These are phyloP conservation scores for Brachypodium distachyon DNA, from an alignment of 202 grass and related monocot genomes.

Conservation along the genomic window DNA sequence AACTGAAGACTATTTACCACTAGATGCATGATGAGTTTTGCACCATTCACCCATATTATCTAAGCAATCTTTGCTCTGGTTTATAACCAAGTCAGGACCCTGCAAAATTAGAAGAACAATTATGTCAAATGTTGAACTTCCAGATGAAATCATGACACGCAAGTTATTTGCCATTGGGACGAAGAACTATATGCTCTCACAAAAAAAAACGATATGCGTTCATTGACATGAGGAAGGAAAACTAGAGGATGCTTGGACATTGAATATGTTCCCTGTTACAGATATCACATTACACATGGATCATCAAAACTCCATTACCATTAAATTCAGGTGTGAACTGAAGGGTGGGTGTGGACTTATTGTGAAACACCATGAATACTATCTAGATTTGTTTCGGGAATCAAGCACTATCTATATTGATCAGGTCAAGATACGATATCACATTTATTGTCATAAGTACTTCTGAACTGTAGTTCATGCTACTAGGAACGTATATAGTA, in stretches of 20 bases:
- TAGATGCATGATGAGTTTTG: slow-evolving; percentile 59
- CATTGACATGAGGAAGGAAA: not conserved
- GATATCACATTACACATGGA: not conserved
- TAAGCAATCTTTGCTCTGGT: slow-evolving; percentile 57
- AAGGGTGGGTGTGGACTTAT: too few species aligned
- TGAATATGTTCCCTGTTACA: not conserved
- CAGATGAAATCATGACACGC: not conserved
- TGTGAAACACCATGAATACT: too few species aligned
- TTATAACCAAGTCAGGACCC: slow-evolving; percentile 84
- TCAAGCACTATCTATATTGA: too few species aligned
- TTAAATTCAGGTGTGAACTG: too few species aligned
- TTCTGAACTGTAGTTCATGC: not conserved
- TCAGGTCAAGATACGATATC: not conserved
- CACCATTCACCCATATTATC: slow-evolving; percentile 85
- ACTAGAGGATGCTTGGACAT: not conserved
- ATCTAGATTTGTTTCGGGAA: too few species aligned
- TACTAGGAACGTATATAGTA: not conserved
- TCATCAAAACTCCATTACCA: not conserved
- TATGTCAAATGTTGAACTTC: not conserved
- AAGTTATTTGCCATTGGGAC: not conserved
- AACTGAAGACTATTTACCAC: slow-evolving; percentile 37
- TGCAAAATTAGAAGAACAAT: slow-evolving; percentile 19
- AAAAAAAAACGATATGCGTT: too few species aligned
- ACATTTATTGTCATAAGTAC: not conserved
- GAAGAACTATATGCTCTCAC: not conserved